Base-by-base conservation (phyloP, 495 filamentous ascomycete species). In the Penicillium atrosanguineum region DNA sequence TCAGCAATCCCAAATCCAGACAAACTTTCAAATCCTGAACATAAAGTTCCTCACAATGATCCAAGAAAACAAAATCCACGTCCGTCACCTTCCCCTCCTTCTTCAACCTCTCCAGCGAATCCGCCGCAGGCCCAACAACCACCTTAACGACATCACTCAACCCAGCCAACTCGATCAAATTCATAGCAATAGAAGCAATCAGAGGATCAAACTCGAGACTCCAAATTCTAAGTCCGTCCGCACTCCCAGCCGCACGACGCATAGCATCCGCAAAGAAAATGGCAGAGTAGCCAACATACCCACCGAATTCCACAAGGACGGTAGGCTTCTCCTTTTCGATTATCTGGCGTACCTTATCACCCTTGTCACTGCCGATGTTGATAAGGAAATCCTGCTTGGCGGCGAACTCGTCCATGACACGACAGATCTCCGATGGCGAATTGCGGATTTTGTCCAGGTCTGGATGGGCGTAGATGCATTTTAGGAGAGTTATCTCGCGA, bases 201-300 rank as follows among this genome's bases (percentile, higher is more conserved):
- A 81, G 75, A 0, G 86, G 83, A 55, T 83, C 83, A 47, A 77
- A 72, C 57, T 90, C 88, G 1, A 90, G 61, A 60, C 81, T 85
- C 64, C 72, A 85, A 56, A 86, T 84, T 44, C 67, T 60, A 12
- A 48, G 12, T 28, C 52, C 2, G 47, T 29, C 31, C 31, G 28
- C 66, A 49, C 70, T 68, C 3, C 81, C 82, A 25, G 80, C 82
- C 23, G 80, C 71, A 37, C 76, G 64, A 21, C 75, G 72, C n/a
- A 87, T 61, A 14, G 83, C 81, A 20, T 77, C 69, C 14, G 77
- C 84, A 53, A 89, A 90, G 1, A 86, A 71, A 38, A 90, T 77
- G 25, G 82, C 79, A 0, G 84, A 89, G 69, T 88, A 90, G 34
- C 86, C 86, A 29, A 87, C 69, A 62, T 89, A 89, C n/a, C 81